Conservation (phyloP, 2,329 filamentous ascomycete species). For the Cercospora sp. region DNA sequence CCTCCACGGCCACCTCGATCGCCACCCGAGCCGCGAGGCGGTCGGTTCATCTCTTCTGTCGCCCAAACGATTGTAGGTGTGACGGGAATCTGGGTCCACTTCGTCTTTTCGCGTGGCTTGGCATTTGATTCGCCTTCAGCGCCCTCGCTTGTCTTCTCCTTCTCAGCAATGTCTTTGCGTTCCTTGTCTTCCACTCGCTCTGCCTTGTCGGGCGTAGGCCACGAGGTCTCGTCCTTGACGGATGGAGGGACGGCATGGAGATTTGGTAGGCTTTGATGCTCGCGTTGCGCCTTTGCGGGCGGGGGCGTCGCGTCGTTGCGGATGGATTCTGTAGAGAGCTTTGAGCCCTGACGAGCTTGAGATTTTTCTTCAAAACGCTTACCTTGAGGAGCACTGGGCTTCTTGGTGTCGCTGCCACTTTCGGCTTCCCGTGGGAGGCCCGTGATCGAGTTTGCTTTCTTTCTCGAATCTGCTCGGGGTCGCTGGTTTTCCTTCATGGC, state of each 20-base stretch:
- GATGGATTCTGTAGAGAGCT: conserved; percentile 20
- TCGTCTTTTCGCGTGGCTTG: conserved; percentile 68
- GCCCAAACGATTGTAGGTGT: conserved; percentile 84
- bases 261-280: conserved; percentile 32
- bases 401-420: conserved; percentile 20
- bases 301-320: conserved; percentile 12
- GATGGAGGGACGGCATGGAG: conserved; percentile 53
- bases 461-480: conserved; percentile 29
- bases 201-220: conserved; percentile 78
- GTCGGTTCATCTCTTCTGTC: conserved; percentile 55
- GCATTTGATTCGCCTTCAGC: conserved; percentile 51
- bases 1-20: conserved; percentile 59
- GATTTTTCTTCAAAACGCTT: conserved; percentile 26
- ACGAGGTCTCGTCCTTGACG: conserved; percentile 73
- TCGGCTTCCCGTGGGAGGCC: conserved; percentile 23
- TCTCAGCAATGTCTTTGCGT: conserved; percentile 60
- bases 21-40: conserved; percentile 41
- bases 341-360: conserved; percentile 25
- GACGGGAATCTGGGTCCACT: conserved; percentile 82
- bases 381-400: conserved; percentile 24
- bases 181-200: conserved; percentile 69
- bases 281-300: conserved; percentile 21
- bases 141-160: conserved; percentile 66
- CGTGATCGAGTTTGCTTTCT: conserved; percentile 32
- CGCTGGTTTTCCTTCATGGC: conserved; percentile 34